Evolutionary conservation across 768 basidiomycete species (phyloP).

Genomic region (Russula compacta): DNA sequence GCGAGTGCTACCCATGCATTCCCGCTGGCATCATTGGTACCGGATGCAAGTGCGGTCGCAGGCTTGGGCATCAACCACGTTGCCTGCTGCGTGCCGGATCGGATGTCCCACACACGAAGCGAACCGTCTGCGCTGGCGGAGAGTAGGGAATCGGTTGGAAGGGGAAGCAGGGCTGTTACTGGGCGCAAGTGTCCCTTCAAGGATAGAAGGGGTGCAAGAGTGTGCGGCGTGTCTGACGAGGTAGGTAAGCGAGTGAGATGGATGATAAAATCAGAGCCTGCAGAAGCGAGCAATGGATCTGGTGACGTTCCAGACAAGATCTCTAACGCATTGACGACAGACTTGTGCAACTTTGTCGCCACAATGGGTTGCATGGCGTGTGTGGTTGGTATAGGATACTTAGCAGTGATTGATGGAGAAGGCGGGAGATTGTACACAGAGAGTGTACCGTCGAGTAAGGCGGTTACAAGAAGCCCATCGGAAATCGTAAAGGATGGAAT

Average conservation of each 20-base stretch:
- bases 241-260: slow-evolving; percentile 12
- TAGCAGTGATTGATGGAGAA: background rate
- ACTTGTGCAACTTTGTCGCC: slow-evolving; percentile 12
- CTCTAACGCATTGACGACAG: slow-evolving; percentile 17
- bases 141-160: slow-evolving; percentile 3
- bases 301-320: slow-evolving; percentile 1
- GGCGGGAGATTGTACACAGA: slow-evolving; percentile 13
- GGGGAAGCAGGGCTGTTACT: slow-evolving; percentile 11
- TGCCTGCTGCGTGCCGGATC: slow-evolving; percentile 5
- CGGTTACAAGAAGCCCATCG: slow-evolving; percentile 12
- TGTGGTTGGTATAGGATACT: slow-evolving; percentile 7
- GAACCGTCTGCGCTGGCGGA: slow-evolving; percentile 16
- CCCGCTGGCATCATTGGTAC: background rate
- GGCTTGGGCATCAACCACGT: slow-evolving; percentile 9
- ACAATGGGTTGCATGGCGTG: slow-evolving; percentile 2
- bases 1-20: slow-evolving; percentile 12
- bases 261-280: slow-evolving; percentile 18
- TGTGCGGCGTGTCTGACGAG: background rate
- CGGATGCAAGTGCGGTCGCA: background rate
- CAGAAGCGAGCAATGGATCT: slow-evolving; percentile 12
- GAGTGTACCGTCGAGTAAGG: slow-evolving; percentile 17
- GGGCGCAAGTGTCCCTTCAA: slow-evolving; percentile 13
- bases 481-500: slow-evolving; percentile 16
- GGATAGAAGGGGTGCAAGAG: slow-evolving; percentile 9
- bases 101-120: slow-evolving; percentile 17